These are phyloP conservation scores for Arthrobotrys megalospora DNA, from an alignment of 2,329 filamentous ascomycete species.

Conservation along the genomic window DNA sequence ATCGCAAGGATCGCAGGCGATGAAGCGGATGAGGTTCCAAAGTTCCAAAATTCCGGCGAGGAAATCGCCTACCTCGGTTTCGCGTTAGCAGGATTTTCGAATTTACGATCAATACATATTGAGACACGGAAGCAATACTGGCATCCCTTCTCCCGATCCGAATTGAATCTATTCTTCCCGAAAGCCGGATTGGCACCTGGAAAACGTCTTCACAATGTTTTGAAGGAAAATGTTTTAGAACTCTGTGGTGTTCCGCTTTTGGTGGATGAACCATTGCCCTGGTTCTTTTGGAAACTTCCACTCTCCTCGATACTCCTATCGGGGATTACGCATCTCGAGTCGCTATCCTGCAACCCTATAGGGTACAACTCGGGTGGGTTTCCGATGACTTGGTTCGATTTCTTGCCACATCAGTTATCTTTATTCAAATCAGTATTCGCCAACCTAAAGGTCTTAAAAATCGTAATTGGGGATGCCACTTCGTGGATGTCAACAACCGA, in stretches of 20 bases:
- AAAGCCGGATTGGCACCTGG: background rate
- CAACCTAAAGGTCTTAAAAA: background rate
- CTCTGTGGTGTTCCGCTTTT: background rate
- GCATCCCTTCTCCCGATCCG: constrained; percentile 3
- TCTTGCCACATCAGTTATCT: background rate
- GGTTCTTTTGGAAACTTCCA: background rate
- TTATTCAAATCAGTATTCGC: background rate
- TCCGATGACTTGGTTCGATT: background rate
- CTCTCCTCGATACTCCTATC: background rate
- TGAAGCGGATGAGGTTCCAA: background rate
- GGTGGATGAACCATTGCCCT: background rate
- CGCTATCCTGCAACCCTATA: background rate
- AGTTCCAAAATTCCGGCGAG: background rate
- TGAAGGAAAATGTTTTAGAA: no score
- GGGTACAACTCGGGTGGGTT: background rate
- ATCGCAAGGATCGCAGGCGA: background rate
- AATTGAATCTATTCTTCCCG: constrained; percentile 28
- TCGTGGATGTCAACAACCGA: background rate
- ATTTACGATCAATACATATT: background rate
- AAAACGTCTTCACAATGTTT: background rate
- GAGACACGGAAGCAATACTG: background rate
- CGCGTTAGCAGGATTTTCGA: constrained; percentile 30
- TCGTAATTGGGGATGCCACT: background rate
- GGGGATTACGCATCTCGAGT: background rate
- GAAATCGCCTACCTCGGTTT: background rate